These are phyloP conservation scores for Paspalum notatum DNA, from an alignment of 176 grass and related monocot species.

Conservation along the genomic window DNA sequence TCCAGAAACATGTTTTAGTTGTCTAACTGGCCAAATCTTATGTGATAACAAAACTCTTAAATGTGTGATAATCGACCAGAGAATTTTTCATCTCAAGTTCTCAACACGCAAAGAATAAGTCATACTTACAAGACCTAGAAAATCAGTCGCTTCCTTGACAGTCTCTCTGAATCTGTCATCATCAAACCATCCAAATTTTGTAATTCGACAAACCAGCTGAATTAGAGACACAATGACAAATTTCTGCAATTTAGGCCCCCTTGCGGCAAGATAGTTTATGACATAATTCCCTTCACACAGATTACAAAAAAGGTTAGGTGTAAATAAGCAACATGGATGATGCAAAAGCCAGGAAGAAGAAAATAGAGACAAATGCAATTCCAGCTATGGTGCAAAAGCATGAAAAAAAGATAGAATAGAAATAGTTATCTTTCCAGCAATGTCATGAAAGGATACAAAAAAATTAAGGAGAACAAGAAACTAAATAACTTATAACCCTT, in stretches of 20 bases:
- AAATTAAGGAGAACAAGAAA: conserved; percentile 14
- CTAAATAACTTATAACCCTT: neutral
- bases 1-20: conserved; percentile 19
- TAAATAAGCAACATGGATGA: conserved; percentile 37
- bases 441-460: neutral
- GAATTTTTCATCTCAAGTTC: neutral
- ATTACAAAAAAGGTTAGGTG: conserved; percentile 69
- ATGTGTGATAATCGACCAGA: conserved; percentile 22
- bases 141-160: conserved; percentile 93
- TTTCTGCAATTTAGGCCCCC: conserved; percentile 94
- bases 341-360: conserved; percentile 21
- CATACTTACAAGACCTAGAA: conserved; percentile 86
- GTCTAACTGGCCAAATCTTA: neutral
- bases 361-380: conserved; percentile 16
- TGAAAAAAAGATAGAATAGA: neutral
- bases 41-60: conserved; percentile 12
- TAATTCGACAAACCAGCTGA: conserved; percentile 90
- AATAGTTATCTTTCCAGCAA: conserved; percentile 3
- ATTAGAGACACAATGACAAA: conserved; percentile 95
- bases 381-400: neutral
- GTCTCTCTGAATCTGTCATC: conserved; percentile 97
- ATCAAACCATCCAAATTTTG: conserved; percentile 99
- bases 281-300: conserved; percentile 99
- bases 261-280: conserved; percentile 95
- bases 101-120: conserved; percentile 30